Evolutionary conservation across 2,329 filamentous ascomycete species (phyloP).

Genomic region (Neonectria ditissima): DNA sequence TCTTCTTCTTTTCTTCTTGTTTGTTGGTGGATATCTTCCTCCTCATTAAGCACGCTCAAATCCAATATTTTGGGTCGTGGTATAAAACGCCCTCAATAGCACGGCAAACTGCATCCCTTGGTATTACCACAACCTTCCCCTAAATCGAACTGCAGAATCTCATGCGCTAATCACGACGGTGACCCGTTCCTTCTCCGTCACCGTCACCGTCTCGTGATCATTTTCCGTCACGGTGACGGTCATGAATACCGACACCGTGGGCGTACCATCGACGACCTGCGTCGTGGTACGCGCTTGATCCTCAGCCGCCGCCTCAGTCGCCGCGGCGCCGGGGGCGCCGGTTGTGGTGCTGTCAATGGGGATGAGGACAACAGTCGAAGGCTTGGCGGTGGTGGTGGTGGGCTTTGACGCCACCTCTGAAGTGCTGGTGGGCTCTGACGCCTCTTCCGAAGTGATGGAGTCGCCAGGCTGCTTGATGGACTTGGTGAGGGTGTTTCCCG

Average conservation of each 20-base stretch:
- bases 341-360: constrained; percentile 41
- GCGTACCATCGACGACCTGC: constrained; percentile 47
- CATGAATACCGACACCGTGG: constrained; percentile 52
- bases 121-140: constrained; percentile 16
- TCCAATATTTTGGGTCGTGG: background rate
- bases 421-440: constrained; percentile 13
- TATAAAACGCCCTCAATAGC: constrained; percentile 4
- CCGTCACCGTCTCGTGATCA: constrained; percentile 40
- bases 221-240: constrained; percentile 53
- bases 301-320: constrained; percentile 25
- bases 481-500: constrained; percentile 43
- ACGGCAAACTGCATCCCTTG: background rate
- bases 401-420: constrained; percentile 18
- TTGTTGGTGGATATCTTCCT: constrained; percentile 8
- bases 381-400: constrained; percentile 20
- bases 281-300: constrained; percentile 35
- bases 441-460: constrained; percentile 19
- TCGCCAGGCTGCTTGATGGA: constrained; percentile 43
- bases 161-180: constrained; percentile 48
- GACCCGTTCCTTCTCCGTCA: constrained; percentile 47
- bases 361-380: constrained; percentile 44
- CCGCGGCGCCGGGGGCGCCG: constrained; percentile 10
- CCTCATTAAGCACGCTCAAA: constrained; percentile 13
- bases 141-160: background rate
- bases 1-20: constrained; percentile 1